Evolutionary conservation across 495 filamentous ascomycete species (phyloP), one percentile per base, ranked within the genome.

Genomic region (Glarea lozoyensis): DNA sequence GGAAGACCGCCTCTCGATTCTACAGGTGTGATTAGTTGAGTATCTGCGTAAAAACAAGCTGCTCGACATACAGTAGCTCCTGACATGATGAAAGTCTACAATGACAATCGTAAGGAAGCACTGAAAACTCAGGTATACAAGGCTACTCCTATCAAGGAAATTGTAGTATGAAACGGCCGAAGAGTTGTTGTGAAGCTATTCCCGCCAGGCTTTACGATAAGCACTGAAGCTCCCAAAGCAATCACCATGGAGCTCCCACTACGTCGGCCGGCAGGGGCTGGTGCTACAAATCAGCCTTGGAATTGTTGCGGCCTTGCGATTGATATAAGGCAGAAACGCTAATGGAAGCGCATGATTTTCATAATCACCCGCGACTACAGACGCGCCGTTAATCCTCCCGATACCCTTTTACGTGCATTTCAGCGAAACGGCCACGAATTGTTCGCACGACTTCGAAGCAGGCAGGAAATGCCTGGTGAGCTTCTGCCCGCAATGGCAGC

Each of bases 1-100:
- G 86, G 68, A 99, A 99, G 71, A 99, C 92, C 58, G 89, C 72
- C 67, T 99, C 92, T 58, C 86, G 69, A 57, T 86, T 84, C 85
- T 88, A 54, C 37, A 55, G 25, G 6, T 30, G 5, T 13, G 36
- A 10, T 33, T 27, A 54, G n/a, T 29, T 29, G 7, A n/a, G 25
- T 40, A 56, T 24, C 23, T 43, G 42, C 21, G 5, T 19, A 37
- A 22, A 15, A 32, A 19, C 20, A n/a, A 43, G 60, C 48, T 60
- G 49, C 42, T 57, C 42, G 41, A 62, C 67, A 36, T 73, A 78
- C 76, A 58, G 54, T 66, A 53, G 73, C 70, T 60, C 77, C 77
- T 37, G 76, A 79, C 76, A 81, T 81, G 37, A 44, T 68, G 53
- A 54, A 40, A 12, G 43, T 34, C 7, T 38, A 18, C 2, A 30